Base-by-base conservation (phyloP, 2,329 filamentous ascomycete genomes). In the Diplodia seriata region DNA sequence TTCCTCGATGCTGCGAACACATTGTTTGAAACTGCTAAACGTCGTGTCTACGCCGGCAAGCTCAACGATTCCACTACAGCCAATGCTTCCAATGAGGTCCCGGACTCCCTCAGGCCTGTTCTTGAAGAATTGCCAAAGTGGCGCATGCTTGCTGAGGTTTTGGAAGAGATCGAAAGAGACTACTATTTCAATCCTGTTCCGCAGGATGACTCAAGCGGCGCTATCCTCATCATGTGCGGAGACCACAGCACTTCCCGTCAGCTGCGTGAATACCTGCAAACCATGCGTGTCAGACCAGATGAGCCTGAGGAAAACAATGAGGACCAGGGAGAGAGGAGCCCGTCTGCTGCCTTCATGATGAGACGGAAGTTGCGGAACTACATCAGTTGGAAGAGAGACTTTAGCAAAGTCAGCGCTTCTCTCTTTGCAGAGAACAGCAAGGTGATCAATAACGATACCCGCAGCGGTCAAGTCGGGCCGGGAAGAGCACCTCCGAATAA, bases 51-150 rank as follows among this genome's bases (percentile, higher is more conserved):
- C 74, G 88, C 90, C 9, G 89, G 89, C 4, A 90, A 87, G 72
- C 86, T 92, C 53, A 88, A 83, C 66, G 85, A 88, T 36, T 81
- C 82, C 1, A 79, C 80, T 75, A 83, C 75, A 74, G 23, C 50
- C 9, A 67, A 59, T 20, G 18, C n/a, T 18, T 87, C 71, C 78
- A 80, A 78, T 11, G 77, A 78, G 9, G 80, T 87, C 23, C 82
- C 83, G 12, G 81, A 93, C 72, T 87, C 90, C 0, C 81, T 97
- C 8, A 85, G 88, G 4, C 92, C 94, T 0, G 90, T 97, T 0
- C 85, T 99, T 1, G 95, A 99, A 79, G 94, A 97, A 76, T 90
- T 96, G 72, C 95, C 95, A 3, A 99, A 99, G 77, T 99, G 95
- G 95, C 85, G 85, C 31, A 83, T 97, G 18, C 83, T 99, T 20